phyloP scores from a whole-genome alignment of 805 yeast genomes.

The Cyberlindnera euphorbiae region DNA sequence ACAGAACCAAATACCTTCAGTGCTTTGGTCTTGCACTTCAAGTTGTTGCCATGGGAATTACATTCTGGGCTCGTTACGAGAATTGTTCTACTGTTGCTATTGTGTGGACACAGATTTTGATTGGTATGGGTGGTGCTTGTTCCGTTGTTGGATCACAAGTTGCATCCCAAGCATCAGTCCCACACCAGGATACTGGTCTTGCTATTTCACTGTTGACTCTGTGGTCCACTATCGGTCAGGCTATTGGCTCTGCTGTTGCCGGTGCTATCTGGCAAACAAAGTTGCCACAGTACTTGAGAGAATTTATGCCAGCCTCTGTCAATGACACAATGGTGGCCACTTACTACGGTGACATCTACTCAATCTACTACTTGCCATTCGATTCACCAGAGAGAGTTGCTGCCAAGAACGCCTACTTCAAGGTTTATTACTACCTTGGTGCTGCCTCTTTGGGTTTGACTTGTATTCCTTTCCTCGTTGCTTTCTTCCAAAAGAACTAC shows the following conservation, averaged over 20 bases:
- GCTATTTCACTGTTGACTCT: constrained; percentile 34
- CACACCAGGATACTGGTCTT: constrained; percentile 38
- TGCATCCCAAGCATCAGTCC: constrained; percentile 38
- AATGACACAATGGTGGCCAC: constrained; percentile 20
- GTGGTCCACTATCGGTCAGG: constrained; percentile 33
- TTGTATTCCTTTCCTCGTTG: constrained; percentile 27
- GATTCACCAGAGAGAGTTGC: constrained; percentile 29
- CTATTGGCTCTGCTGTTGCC: constrained; percentile 36
- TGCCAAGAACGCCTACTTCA: constrained; percentile 30
- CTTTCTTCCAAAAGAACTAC: constrained; percentile 32
- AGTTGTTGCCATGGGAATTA: constrained; percentile 31
- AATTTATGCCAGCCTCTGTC: constrained; percentile 25
- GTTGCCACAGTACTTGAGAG: constrained; percentile 28
- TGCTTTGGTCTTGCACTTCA: constrained; percentile 30
- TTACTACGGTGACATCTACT: constrained; percentile 25
- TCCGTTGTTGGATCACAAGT: constrained; percentile 33
- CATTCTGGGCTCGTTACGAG: constrained; percentile 26
- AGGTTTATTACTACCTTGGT: constrained; percentile 28
- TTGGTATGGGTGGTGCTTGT: constrained; percentile 38
- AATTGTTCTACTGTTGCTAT: constrained; percentile 20
- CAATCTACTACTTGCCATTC: constrained; percentile 24
- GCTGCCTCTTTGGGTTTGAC: constrained; percentile 28
- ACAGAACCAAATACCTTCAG: constrained; percentile 34
- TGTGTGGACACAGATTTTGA: constrained; percentile 31
- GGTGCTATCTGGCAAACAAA: constrained; percentile 35